Evolutionary conservation across 805 yeast genomes (phyloP), one percentile per base, ranked within the genome.

Genomic region (Saturnispora diversa): DNA sequence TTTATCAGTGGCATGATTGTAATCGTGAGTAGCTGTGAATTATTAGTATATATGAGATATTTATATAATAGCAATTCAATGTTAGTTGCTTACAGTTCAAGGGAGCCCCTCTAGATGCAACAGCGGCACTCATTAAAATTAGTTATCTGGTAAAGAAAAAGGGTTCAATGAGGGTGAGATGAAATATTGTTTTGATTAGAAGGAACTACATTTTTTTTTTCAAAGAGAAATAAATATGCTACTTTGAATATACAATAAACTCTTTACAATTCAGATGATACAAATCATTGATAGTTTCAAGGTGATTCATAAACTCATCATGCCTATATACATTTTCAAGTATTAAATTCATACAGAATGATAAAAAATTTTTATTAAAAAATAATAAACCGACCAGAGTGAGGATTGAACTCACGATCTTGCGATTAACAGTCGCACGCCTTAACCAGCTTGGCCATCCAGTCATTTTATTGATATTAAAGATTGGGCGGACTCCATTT

Each of bases 1-100:
- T 3, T 60, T 50, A 59, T 82, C 92, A 3, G 75, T 68, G 1
- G 82, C 84, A 62, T 82, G 92, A 56, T 82, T 82, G 53, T 81
- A 81, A 55, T 80, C 88, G 26, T 41, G 50, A 19, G 42, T 41
- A 24, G 12, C 50, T 44, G 23, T 15, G 19, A 6, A 30, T 19
- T 12, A 16, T 19, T 12, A 16, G 5, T 7, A 17, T 11, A 19
- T 19, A 20, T 30, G 12, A 19, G 33, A 10, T 11, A 28, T 19
- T 5, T 23, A 27, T 15, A 21, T 12, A 25, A 17, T 29, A 16
- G 15, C 37, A 32, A 22, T 30, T 16, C 22, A 6, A 5, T 12
- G 20, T 8, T 8, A 24, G 4, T 2, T 21, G 46, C 56, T 35
- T 49, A 49, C 56, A 44, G 11, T 55, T 48, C 15, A 55, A 44